These are phyloP conservation scores for Haberlea rhodopensis DNA, from an alignment of 257 asterid genomes.

Conservation along the genomic window DNA sequence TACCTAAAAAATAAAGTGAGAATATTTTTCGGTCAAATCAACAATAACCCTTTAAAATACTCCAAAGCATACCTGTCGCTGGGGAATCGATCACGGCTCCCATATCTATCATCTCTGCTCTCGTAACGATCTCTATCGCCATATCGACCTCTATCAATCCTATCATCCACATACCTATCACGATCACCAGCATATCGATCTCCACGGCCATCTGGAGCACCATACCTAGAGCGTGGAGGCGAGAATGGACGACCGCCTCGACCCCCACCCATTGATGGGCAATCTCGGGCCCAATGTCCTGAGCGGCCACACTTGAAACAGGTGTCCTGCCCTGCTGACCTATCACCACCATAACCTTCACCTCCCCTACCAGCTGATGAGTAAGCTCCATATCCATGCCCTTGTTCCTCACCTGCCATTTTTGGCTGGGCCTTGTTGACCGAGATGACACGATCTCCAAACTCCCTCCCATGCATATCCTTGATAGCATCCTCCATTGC, in stretches of 20 bases:
- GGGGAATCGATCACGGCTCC: constrained; percentile 62
- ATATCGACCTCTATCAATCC: constrained; percentile 69
- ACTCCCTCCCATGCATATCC: constrained; percentile 90
- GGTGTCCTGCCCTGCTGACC: constrained; percentile 81
- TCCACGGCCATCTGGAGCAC: constrained; percentile 63
- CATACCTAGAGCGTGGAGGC: constrained; percentile 78
- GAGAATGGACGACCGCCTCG: constrained; percentile 69
- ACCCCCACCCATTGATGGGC: constrained; percentile 78
- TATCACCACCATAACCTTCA: constrained; percentile 54
- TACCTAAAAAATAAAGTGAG: no score
- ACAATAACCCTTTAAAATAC: neutral
- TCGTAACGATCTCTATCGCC: constrained; percentile 81
- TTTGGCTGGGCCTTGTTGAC: constrained; percentile 96
- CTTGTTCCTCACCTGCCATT: constrained; percentile 69
- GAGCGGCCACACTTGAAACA: constrained; percentile 98
- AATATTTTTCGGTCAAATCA: no score
- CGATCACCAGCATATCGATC: constrained; percentile 82
- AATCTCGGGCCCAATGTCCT: constrained; percentile 99
- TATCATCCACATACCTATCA: constrained; percentile 71
- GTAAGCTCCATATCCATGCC: constrained; percentile 68
- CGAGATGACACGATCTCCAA: constrained; percentile 83
- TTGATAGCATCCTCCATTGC: constrained; percentile 95
- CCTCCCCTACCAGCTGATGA: constrained; percentile 66
- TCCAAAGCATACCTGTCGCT: constrained; percentile 52
- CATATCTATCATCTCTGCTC: constrained; percentile 69